A percentile compares a stretch with the other conserved stretches of the same genome.
Evolutionary conservation across 768 basidiomycete species (phyloP).

Genomic region (Candolleomyces aberdarensis): DNA sequence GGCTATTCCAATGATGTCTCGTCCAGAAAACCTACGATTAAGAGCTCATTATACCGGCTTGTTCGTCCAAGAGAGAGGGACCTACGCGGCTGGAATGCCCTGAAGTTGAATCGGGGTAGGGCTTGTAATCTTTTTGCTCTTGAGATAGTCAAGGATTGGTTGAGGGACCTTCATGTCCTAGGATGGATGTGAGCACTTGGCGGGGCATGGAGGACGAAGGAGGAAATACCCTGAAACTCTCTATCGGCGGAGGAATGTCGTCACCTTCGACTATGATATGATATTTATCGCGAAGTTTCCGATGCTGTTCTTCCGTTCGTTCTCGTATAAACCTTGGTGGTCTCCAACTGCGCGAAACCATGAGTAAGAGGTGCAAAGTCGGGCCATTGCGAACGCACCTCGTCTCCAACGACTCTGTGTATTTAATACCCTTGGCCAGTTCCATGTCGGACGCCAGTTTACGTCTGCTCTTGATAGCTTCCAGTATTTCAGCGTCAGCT

Average conservation of each 20-base stretch:
- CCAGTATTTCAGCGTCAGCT: constrained; percentile 85
- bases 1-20: constrained; percentile 98
- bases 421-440: constrained; percentile 88
- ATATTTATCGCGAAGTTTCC: constrained; percentile 79
- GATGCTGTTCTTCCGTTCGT: constrained; percentile 64
- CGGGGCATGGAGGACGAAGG: not conserved
- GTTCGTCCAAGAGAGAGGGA: constrained; percentile 2
- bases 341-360: constrained; percentile 61
- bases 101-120: constrained; percentile 98
- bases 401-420: constrained; percentile 81
- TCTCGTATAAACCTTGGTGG: constrained; percentile 83
- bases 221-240: constrained; percentile 67
- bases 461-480: constrained; percentile 85
- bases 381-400: constrained; percentile 45
- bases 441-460: constrained; percentile 93
- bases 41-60: constrained; percentile 17
- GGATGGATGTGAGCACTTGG: constrained; percentile 3
- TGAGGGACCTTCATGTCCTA: constrained; percentile 99
- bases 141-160: constrained; percentile 77
- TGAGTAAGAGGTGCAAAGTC: constrained; percentile 3
- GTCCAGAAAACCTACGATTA: constrained; percentile 74
- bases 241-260: constrained; percentile 89
- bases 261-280: constrained; percentile 97
- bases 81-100: constrained; percentile 93
- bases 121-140: constrained; percentile 75